These are phyloP conservation scores for Amesomyces nigricolor DNA, from an alignment of 2,329 filamentous ascomycete genomes.

Conservation along the genomic window DNA sequence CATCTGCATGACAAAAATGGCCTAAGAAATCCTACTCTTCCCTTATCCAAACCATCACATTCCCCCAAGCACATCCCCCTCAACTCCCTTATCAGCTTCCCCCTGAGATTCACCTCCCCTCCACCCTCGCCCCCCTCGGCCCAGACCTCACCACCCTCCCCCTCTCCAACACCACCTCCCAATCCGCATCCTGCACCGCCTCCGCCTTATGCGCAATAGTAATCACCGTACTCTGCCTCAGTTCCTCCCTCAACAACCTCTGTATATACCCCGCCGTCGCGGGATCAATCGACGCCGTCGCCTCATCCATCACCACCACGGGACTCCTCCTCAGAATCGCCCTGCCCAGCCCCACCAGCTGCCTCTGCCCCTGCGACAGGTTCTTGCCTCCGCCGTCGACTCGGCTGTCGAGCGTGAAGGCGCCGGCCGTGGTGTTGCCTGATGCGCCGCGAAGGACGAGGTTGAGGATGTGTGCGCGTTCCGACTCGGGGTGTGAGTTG, in stretches of 20 bases:
- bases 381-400: constrained; percentile 58
- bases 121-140: constrained; percentile 5
- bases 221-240: constrained; percentile 54
- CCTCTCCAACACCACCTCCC: constrained; percentile 47
- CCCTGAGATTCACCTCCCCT: background rate
- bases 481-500: constrained; percentile 48
- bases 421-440: background rate
- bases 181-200: constrained; percentile 55
- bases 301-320: constrained; percentile 59
- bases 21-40: no score
- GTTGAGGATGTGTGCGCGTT: constrained; percentile 47
- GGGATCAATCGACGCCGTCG: constrained; percentile 58
- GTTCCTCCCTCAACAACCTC: constrained; percentile 49
- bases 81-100: background rate
- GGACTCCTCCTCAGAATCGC: constrained; percentile 56
- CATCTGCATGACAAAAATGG: no score
- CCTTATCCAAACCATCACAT: no score
- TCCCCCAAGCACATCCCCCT: no score
- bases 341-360: constrained; percentile 55
- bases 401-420: constrained; percentile 41
- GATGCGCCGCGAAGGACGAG: constrained; percentile 48
- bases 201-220: constrained; percentile 62
- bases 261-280: constrained; percentile 55
- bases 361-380: constrained; percentile 57
- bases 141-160: constrained; percentile 48